Conservation (phyloP, 805 yeast species). For the Ogataea nonfermentans region DNA sequence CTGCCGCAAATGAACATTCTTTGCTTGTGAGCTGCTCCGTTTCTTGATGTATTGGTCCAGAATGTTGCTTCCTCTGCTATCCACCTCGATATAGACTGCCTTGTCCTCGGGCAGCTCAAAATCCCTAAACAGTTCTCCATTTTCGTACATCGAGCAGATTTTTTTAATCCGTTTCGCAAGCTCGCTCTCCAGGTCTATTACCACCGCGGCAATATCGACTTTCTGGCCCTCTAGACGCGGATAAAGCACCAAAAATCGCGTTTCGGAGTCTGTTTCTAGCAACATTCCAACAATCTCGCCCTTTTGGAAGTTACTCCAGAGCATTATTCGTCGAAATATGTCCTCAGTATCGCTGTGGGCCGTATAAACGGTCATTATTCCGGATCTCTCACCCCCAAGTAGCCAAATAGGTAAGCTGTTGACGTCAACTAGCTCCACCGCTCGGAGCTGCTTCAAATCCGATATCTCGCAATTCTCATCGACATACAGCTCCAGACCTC, state of each 20-base stretch:
- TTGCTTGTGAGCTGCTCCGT: slow-evolving; percentile 9
- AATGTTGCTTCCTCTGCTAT: slow-evolving; percentile 19
- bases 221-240: slow-evolving; percentile 12
- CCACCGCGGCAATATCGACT: slow-evolving; percentile 13
- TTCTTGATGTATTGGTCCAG: slow-evolving; percentile 23
- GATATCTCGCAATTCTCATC: neutral
- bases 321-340: slow-evolving; percentile 13
- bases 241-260: slow-evolving; percentile 16
- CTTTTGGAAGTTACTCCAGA: slow-evolving; percentile 14
- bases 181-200: slow-evolving; percentile 17
- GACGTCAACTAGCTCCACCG: slow-evolving; percentile 17
- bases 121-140: no score
- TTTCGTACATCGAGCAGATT: neutral
- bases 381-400: slow-evolving; percentile 6
- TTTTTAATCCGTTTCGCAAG: slow-evolving; percentile 11
- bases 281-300: slow-evolving; percentile 12
- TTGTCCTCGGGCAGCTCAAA: neutral
- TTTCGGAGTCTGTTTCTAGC: slow-evolving; percentile 12
- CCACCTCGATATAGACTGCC: slow-evolving; percentile 14
- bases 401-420: slow-evolving; percentile 19
- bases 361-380: slow-evolving; percentile 13
- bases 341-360: slow-evolving; percentile 10
- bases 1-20: neutral
- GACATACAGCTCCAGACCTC: slow-evolving; percentile 3
- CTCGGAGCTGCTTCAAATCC: slow-evolving; percentile 8